Base-by-base conservation (phyloP, 306 rosid species). In the Hippophae gyantsensis region DNA sequence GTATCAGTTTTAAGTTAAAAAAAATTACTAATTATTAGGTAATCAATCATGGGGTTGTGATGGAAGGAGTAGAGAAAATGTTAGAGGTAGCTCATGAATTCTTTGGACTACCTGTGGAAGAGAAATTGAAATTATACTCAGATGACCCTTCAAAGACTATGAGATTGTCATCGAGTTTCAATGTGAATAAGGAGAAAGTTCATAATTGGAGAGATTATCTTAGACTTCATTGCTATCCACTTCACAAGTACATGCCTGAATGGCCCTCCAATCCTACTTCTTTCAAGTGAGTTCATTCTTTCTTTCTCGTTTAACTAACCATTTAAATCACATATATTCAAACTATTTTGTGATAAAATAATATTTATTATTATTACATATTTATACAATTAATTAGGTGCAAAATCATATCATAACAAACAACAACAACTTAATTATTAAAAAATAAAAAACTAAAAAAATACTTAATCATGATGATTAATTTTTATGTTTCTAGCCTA, bases 131-230 rank as follows among this genome's bases (percentile, higher is more conserved):
- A 62, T 25, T 93, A 47, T 92, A 92, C 46, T 92, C 99, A 0
- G 95, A 92, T 7, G 99, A 92, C 32, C 95, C 99, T 0, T 62
- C 95, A 0, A 92, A 86, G 74, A 92, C 97, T 12, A 58, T 72
- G 68, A 88, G 99, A 48, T 58, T 93, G 0, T 93, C 97, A 0
- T 88, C 99, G 0, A 93, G 99, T 69, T 93, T 86, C 61, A 88
- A 93, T 48, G 81, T 93, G 7, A 84, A 62, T 0, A 93, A 86
- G 55, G 97, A 88, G 58, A 61, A 62, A 1, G 86, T 93, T 2
- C 97, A 80, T 58, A 93, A 93, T 42, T 93, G 97, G 99, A 88
- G 99, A 49, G 99, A 93, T 56, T 93, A 86, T 55, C 95, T 93
- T 6, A 67, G 99, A 8, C 95, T 92, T 48, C 99, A 92, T 64